Evolutionary conservation across 2,329 filamentous ascomycete genomes (phyloP).

Genomic region (Magnaporthales sp.): DNA sequence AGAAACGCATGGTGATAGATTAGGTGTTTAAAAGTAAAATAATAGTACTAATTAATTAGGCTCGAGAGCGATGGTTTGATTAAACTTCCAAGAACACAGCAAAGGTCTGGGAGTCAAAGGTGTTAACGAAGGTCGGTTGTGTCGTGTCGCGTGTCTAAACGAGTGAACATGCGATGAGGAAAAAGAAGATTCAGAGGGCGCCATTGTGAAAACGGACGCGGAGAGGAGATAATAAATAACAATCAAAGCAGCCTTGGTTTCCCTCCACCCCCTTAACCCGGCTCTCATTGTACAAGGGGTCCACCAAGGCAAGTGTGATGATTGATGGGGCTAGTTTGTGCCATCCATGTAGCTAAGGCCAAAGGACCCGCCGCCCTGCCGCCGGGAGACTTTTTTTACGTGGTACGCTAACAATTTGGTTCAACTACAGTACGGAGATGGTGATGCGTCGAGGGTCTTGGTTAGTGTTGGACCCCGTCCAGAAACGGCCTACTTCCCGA

Average conservation of each 20-base stretch:
- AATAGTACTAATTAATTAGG: conserved; percentile 14
- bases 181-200: neutral
- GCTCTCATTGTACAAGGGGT: neutral
- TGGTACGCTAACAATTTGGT: neutral
- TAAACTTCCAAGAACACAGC: neutral
- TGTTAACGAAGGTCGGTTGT: conserved; percentile 1
- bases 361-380: neutral
- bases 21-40: conserved; percentile 10
- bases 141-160: conserved; percentile 1
- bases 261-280: neutral
- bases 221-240: neutral
- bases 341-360: neutral
- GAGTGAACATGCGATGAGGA: conserved; percentile 2
- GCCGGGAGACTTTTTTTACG: neutral
- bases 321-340: neutral
- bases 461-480: neutral
- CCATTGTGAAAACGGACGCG: neutral
- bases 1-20: conserved; percentile 46
- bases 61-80: neutral
- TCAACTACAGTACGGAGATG: neutral
- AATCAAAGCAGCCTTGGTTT: neutral
- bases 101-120: neutral
- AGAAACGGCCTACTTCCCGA: neutral
- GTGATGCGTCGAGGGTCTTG: neutral
- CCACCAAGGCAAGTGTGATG: neutral